Evolutionary conservation across 106 monocot genomes (phyloP).

Genomic region (Posidonia australis): DNA sequence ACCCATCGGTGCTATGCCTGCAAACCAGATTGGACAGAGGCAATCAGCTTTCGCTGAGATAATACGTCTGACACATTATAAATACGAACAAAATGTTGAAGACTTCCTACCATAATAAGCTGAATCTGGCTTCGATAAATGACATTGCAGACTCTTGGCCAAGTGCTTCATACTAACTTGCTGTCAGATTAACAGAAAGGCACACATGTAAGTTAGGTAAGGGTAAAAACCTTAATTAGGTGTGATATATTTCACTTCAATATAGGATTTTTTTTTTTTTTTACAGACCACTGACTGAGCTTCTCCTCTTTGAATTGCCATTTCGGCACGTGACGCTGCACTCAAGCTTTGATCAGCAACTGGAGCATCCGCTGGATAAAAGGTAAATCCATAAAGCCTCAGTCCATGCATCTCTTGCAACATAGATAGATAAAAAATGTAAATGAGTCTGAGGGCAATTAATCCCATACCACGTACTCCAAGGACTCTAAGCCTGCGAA

Average conservation of each 20-base stretch:
- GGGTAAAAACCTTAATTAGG: too few species aligned
- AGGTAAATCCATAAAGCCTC: neutral
- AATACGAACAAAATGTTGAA: neutral
- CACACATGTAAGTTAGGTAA: neutral
- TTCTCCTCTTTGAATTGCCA: conserved; percentile 84
- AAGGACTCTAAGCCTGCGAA: conserved; percentile 62
- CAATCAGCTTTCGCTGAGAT: neutral
- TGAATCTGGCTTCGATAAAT: conserved; percentile 84
- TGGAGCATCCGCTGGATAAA: conserved; percentile 57
- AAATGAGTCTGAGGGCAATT: neutral
- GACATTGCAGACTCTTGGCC: conserved; percentile 82
- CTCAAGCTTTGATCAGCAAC: conserved; percentile 38
- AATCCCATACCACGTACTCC: conserved; percentile 50
- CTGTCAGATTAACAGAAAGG: conserved; percentile 26
- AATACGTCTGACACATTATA: neutral
- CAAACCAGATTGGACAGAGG: conserved; percentile 1
- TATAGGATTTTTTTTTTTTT: too few species aligned
- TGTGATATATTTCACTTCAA: too few species aligned
- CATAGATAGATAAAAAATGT: neutral
- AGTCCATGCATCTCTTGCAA: neutral
- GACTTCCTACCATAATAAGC: conserved; percentile 62
- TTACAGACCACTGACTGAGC: conserved; percentile 75
- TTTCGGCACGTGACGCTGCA: conserved; percentile 56
- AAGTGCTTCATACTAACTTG: conserved; percentile 96
- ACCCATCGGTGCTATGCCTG: conserved; percentile 72